Evolutionary conservation across 768 basidiomycete genomes (phyloP), one percentile per base, ranked within the genome.

Genomic region (Symmetrospora coprosmae): DNA sequence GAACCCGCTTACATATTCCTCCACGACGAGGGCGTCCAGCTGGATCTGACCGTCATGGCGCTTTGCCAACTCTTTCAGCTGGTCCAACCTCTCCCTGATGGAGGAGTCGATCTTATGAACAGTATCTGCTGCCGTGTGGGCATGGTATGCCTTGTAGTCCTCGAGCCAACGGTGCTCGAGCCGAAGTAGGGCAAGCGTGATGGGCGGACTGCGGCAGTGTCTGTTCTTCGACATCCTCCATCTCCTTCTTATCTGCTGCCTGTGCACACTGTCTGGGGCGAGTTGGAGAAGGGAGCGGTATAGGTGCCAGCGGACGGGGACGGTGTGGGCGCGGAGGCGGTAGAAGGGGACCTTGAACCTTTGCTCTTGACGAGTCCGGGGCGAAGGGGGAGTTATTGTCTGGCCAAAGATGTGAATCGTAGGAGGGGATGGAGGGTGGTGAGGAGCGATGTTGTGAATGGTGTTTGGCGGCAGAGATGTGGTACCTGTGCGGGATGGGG

Each of bases 281-380:
- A 76, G 67, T 28, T 76, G 73, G 47, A 86, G 71, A 14, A 91
- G 75, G 2, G 80, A 80, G 21, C 86, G 78, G 70, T 89, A 91
- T 4, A 90, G 73, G 0, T 76, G 71, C 84, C 85, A 86, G 66
- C 84, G 71, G 0, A 86, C 87, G 2, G 88, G 87, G 27, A 82
- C 72, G 21, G 82, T 79, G 70, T 91, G 88, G 4, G 28, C 31
- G 7, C 17, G 6, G 30, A 58, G 55, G 13, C 30, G 43, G 30
- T 11, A 58, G 33, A 58, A 58, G 41, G 55, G 55, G 2, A 47
- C 43, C 13, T 34, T 19, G 37, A 38, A 9, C 37, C 37, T n/a
- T n/a, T 9, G n/a, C 37, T n/a, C 37, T 38, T n/a, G 37, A 11
- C 37, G 13, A 11, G 13, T 11, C 37, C 37, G 31, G 23, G 43